phyloP scores from a whole-genome alignment of 169 alveolate genomes.

The Blepharisma undulans region DNA sequence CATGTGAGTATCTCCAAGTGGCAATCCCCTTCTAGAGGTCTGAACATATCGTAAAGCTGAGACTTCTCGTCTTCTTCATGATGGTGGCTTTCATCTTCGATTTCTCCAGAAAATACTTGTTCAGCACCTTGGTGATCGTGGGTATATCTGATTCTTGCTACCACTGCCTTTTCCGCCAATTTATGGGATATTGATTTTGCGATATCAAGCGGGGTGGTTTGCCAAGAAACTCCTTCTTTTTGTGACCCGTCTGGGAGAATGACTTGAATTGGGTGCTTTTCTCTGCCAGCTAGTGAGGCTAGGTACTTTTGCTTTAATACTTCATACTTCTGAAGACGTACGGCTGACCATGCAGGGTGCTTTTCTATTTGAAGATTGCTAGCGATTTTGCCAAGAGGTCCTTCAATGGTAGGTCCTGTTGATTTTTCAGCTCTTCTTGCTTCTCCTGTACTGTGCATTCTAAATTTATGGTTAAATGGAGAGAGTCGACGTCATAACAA shows the following conservation, averaged over 20 bases:
- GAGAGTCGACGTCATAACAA: neutral
- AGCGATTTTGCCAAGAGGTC: neutral
- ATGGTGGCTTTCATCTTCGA: constrained; percentile 71
- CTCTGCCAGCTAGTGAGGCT: neutral
- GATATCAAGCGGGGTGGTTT: constrained; percentile 91
- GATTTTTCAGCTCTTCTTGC: neutral
- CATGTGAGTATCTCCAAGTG: constrained; percentile 88
- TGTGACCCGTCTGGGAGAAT: constrained; percentile 90
- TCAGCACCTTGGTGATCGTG: constrained; percentile 76
- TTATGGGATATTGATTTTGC: constrained; percentile 89
- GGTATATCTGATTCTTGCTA: constrained; percentile 88
- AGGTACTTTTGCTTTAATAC: neutral
- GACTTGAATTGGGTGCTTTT: constrained; percentile 77
- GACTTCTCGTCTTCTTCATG: constrained; percentile 73
- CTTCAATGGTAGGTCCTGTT: neutral
- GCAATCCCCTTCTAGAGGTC: constrained; percentile 98
- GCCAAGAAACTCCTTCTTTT: constrained; percentile 86
- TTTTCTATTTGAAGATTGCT: neutral
- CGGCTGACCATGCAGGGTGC: neutral
- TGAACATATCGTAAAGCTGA: constrained; percentile 81
- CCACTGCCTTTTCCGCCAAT: constrained; percentile 88
- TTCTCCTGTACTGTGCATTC: neutral
- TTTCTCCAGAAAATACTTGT: neutral
- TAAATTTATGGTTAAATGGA: neutral
- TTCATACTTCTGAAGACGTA: neutral